These are phyloP conservation scores for Pecoramyces ruminantium DNA, from an alignment of 192 early-diverging fungal species.

Conservation along the genomic window DNA sequence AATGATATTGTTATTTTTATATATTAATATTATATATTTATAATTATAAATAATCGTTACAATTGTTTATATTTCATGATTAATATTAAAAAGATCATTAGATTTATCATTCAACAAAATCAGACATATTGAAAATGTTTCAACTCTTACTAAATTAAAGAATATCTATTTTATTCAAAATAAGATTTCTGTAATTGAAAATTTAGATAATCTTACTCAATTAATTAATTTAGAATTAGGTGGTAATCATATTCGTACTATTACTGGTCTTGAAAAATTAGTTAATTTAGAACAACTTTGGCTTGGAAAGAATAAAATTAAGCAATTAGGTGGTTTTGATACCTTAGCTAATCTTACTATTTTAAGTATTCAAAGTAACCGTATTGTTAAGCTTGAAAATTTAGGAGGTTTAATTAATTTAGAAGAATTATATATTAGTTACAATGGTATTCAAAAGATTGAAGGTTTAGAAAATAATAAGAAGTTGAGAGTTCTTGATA, in stretches of 20 bases:
- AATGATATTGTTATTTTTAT: no score
- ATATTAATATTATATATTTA: no score
- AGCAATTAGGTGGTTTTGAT: conserved; percentile 38
- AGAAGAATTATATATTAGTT: conserved; percentile 81
- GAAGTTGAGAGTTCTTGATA: conserved; percentile 62
- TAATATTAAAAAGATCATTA: conserved; percentile 35
- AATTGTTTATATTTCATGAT: no score
- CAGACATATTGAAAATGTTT: conserved; percentile 52
- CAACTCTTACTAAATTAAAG: conserved; percentile 32
- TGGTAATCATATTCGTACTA: conserved; percentile 78
- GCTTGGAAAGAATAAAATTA: conserved; percentile 96
- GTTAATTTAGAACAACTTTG: conserved; percentile 75
- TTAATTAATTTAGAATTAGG: conserved; percentile 83
- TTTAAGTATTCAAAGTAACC: conserved; percentile 75
- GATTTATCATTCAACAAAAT: conserved; percentile 97
- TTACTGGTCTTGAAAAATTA: conserved; percentile 40
- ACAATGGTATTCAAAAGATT: conserved; percentile 71
- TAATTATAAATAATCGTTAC: no score
- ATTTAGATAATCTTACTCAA: conserved; percentile 40
- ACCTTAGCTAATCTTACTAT: conserved; percentile 25
- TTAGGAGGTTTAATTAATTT: conserved; percentile 45
- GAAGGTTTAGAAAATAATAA: conserved; percentile 63
- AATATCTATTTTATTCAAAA: conserved; percentile 88
- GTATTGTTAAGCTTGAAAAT: conserved; percentile 57
- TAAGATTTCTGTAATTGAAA: conserved; percentile 69